Evolutionary conservation across 2,329 filamentous ascomycete genomes (phyloP), one percentile per base, ranked within the genome.

Genomic region (Xylariaceae sp.): DNA sequence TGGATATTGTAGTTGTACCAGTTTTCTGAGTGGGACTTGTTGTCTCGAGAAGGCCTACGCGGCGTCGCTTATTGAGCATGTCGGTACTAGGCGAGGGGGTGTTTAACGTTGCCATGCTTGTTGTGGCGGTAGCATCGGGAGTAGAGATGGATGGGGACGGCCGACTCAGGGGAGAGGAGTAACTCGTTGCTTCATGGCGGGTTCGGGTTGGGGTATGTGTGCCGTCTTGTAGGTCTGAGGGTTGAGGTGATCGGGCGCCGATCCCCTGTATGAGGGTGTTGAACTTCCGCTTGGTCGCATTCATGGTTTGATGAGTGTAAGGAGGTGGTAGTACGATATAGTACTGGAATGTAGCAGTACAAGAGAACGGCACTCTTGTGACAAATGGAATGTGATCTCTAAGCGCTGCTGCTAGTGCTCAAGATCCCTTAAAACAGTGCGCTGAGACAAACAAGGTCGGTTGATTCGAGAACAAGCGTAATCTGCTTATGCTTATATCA

Each of bases 281-380:
- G 78, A 93, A 92, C 74, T 93, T 93, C 66, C 90, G 84, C 77
- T 93, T 94, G n/a, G 88, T 91, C 21, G 88, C 85, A 70, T 90
- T 90, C 79, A 92, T 90, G 62, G 58, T 76, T 48, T 21, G 51
- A 19, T 43, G n/a, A 21, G 33, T 26, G 43, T 29, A 16, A 29
- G 4, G 26, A 17, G 8, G 29, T 43, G 33, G 11, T 34, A 26
- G 21, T n/a, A 11, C 24, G 3, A 43, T 44, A 23, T 14, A 58
- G 36, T 29, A 53, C 39, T 39, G 17, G 39, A 28, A 55, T 51
- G 17, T 24, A 16, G 46, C 31, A 29, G 52, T 61, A 41, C 28
- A 56, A 50, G 16, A 31, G n/a, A 31, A 33, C 16, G 16, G 23
- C 26, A 19, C n/a, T 29, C 46, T 36, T 56, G 57, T 14, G 44